These are phyloP conservation scores for Botrytis fragariae DNA, from an alignment of 2,329 filamentous ascomycete genomes.

Conservation along the genomic window DNA sequence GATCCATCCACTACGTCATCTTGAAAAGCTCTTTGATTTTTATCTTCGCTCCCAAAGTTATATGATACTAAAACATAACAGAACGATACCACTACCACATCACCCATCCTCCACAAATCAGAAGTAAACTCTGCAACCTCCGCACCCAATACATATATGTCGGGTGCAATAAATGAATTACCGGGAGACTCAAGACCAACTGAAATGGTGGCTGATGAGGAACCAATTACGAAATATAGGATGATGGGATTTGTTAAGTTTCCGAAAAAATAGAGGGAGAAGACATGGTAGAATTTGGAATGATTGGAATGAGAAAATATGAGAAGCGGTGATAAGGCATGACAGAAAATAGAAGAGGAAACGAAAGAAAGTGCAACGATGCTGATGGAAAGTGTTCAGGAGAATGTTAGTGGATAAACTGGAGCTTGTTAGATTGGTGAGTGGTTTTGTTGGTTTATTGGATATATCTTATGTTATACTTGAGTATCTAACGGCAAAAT, in stretches of 20 bases:
- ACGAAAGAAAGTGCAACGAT: not conserved
- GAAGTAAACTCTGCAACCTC: not conserved
- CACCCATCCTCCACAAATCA: conserved; percentile 15
- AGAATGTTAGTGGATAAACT: not conserved
- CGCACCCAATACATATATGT: not conserved
- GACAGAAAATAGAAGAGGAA: not conserved
- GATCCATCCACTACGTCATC: not conserved
- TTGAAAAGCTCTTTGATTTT: no score
- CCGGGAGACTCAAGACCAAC: conserved; percentile 8
- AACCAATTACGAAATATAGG: conserved; percentile 16
- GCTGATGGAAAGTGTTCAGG: not conserved
- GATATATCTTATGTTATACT: not conserved
- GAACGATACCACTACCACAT: not conserved
- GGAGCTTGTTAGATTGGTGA: not conserved
- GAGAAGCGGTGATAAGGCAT: not conserved
- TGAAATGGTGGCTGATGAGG: conserved; percentile 18
- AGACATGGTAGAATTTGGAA: not conserved
- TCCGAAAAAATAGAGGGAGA: not conserved
- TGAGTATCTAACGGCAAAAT: not conserved
- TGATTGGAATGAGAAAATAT: not conserved
- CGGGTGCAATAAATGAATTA: conserved; percentile 2
- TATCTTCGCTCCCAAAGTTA: not conserved
- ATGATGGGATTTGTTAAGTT: conserved; percentile 17
- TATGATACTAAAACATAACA: not conserved
- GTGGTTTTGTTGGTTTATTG: not conserved